phyloP scores from a whole-genome alignment of 169 alveolate genomes.

The Plasmodium blacklocki region DNA sequence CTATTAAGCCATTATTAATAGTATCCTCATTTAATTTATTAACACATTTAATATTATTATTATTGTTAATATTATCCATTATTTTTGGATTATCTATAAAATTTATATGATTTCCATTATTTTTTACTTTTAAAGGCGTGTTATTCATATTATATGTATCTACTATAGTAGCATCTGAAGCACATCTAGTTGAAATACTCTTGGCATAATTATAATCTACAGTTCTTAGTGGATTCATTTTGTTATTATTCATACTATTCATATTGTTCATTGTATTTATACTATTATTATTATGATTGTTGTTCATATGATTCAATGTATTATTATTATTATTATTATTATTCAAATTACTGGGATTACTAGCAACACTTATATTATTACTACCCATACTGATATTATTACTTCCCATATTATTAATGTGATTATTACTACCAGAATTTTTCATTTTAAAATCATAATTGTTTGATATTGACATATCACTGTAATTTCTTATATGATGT shows the following conservation, averaged over 20 bases:
- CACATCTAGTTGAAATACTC: constrained; percentile 29
- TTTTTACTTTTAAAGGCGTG: constrained; percentile 2
- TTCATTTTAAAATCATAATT: constrained; percentile 3
- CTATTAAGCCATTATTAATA: constrained; percentile 3
- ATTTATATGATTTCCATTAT: constrained; percentile 1
- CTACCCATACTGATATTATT: neutral
- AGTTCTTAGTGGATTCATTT: neutral
- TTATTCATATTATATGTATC: constrained; percentile 41
- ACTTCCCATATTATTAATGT: neutral
- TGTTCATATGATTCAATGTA: neutral
- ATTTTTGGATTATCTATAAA: constrained; percentile 12
- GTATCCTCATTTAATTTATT: constrained; percentile 7
- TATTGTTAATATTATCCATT: constrained; percentile 2
- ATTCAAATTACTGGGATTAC: no score
- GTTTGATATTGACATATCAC: constrained; percentile 3
- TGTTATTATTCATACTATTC: neutral
- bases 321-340: no score
- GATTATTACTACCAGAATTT: neutral
- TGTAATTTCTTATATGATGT: constrained; percentile 15
- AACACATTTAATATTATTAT: neutral
- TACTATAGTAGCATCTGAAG: constrained; percentile 28
- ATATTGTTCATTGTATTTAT: neutral
- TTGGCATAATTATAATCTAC: constrained; percentile 18
- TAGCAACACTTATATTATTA: neutral
- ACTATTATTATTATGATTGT: neutral